A percentile compares a stretch with the other conserved stretches of the same genome.
These are phyloP conservation scores for Lepidium aucheri DNA, from an alignment of 345 rosid species.

Conservation along the genomic window DNA sequence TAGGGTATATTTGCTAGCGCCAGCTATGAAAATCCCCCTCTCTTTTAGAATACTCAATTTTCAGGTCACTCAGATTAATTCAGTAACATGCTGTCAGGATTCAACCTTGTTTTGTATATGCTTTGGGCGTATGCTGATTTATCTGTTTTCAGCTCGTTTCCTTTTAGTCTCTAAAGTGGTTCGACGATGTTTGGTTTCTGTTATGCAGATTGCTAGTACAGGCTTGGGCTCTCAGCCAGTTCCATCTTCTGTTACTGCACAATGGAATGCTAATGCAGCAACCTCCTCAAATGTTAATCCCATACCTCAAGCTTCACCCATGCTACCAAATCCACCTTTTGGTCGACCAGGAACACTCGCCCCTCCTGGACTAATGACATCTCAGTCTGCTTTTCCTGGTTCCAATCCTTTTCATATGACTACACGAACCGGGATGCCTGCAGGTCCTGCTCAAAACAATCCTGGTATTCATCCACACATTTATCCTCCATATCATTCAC, in stretches of 20 bases:
- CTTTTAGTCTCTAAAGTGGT: not conserved
- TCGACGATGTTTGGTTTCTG: conserved; percentile 35
- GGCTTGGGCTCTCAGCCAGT: conserved; percentile 37
- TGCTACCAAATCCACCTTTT: conserved; percentile 31
- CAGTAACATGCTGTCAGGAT: not conserved
- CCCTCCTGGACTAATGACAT: conserved; percentile 37
- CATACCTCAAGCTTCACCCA: conserved; percentile 30
- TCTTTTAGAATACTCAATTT: not conserved
- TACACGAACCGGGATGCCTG: conserved; percentile 36
- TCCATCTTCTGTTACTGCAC: conserved; percentile 29
- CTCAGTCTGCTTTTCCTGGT: conserved; percentile 32
- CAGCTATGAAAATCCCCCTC: not conserved
- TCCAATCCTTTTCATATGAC: conserved; percentile 36
- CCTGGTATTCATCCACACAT: conserved; percentile 50
- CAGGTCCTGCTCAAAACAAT: conserved; percentile 35
- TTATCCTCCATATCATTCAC: conserved; percentile 50
- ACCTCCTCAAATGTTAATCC: conserved; percentile 26
- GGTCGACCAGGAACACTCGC: conserved; percentile 33
- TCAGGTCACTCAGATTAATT: not conserved
- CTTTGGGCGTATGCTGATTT: not conserved
- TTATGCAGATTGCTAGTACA: conserved; percentile 29
- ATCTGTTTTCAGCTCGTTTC: not conserved
- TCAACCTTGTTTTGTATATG: not conserved
- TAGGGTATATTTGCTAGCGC: not conserved
- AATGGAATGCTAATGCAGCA: conserved; percentile 26